Evolutionary conservation across 148 eudicot species (phyloP), one percentile per base, ranked within the genome.

Genomic region (Rhododendron simsii): DNA sequence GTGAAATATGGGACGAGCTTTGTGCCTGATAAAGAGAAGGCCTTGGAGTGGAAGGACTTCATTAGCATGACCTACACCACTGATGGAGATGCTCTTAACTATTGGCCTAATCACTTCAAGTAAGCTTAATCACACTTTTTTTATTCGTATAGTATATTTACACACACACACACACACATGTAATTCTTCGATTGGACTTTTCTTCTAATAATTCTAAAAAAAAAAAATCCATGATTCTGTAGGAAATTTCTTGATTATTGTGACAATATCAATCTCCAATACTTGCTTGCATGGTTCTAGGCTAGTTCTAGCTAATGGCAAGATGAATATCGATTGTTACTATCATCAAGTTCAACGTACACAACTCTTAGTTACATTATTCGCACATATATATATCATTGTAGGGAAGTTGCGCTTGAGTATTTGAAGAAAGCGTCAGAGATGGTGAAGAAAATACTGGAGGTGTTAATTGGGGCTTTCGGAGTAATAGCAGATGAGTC

Each of bases 1-100:
- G 87, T 86, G 78, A 86, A 86, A 41, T 83, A 86, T 55, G 90
- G 91, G 51, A 90, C 91, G 3, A 90, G 91, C 84, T 90, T 90
- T 88, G 69, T 85, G 26, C 91, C 91, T 11, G 87, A 74, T 37
- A 85, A 84, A 35, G 91, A 90, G 83, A 86, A 82, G 84, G 87
- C 90, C 45, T 59, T 90, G 87, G 91, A 90, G 84, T 90, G 91
- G 91, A 90, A 88, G 77, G 91, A 90, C 44, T 90, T 57, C 51
- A 13, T 90, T 71, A 90, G 85, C 61, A 87, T 90, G 88, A 35
- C 57, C 7, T 90, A 86, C 13, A 50, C 84, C 20, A 77, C 77
- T 53, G 90, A 90, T 61, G 84, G 18, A 23, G 86, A 86, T 28
- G 91, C 91, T 35, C 65, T 65, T 57, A 48, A 53, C 76, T 35